phyloP scores from a whole-genome alignment of 2,329 filamentous ascomycete genomes.

The Talaromyces sp. region DNA sequence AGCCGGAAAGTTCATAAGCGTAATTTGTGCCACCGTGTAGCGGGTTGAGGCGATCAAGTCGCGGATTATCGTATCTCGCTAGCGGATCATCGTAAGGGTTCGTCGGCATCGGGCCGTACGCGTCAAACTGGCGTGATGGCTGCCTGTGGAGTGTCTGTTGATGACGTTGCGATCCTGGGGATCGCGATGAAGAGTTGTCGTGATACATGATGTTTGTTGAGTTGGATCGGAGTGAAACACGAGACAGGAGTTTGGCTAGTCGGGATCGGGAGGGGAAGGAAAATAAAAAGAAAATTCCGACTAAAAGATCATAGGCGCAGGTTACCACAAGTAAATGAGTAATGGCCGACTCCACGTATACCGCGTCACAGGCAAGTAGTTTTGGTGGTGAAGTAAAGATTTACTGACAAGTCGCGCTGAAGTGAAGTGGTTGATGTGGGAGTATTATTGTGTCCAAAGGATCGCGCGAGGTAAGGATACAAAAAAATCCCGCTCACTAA shows the following conservation, averaged over 20 bases:
- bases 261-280: background rate
- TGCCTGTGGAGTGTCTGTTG: conserved; percentile 63
- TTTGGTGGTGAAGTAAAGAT: background rate
- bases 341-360: background rate
- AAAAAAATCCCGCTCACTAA: conserved; percentile 15
- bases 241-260: background rate
- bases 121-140: conserved; percentile 72
- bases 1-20: conserved; percentile 62
- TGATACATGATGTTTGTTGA: conserved; percentile 51
- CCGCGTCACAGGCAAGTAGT: background rate
- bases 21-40: conserved; percentile 56
- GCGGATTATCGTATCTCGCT: conserved; percentile 51
- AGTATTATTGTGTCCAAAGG: conserved; percentile 8
- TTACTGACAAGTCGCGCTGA: background rate
- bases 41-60: conserved; percentile 54
- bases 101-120: conserved; percentile 60
- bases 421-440: background rate
- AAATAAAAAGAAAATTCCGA: background rate
- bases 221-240: background rate
- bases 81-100: conserved; percentile 69
- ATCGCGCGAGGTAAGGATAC: conserved; percentile 12
- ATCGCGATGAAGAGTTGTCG: conserved; percentile 65
- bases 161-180: conserved; percentile 67
- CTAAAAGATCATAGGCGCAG: conserved; percentile 14
- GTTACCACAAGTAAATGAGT: conserved; percentile 13